phyloP scores from a whole-genome alignment of 1,284 basidiomycete genomes.

The Puccinia sorghi region DNA sequence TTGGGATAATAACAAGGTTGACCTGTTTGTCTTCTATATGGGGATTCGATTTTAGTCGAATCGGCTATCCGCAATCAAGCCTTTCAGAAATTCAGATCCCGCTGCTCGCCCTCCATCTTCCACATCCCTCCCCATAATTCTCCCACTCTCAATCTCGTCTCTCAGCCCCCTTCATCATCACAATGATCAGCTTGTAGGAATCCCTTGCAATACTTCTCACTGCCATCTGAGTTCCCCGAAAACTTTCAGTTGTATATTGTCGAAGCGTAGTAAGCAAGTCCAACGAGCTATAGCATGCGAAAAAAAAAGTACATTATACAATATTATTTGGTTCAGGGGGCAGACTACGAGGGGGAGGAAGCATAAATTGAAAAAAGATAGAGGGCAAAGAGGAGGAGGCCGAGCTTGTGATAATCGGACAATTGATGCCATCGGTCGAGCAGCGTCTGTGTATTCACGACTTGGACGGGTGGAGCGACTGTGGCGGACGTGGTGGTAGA shows the following conservation, averaged over 20 bases:
- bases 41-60: not conserved
- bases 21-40: not conserved
- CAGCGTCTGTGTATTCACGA: not conserved
- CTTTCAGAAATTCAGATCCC: constrained; percentile 30
- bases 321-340: no score
- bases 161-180: not conserved
- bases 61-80: constrained; percentile 35
- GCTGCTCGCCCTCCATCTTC: constrained; percentile 16
- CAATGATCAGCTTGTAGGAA: not conserved
- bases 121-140: constrained; percentile 7
- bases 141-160: not conserved
- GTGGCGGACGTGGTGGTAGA: not conserved
- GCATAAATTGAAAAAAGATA: constrained; percentile 18
- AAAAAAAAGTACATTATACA: no score
- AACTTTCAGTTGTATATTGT: no score
- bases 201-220: not conserved
- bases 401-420: constrained; percentile 36
- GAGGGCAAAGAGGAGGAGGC: constrained; percentile 19
- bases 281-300: no score
- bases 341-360: not conserved
- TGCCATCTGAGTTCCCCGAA: no score
- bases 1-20: no score
- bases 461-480: not conserved
- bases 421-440: constrained; percentile 8
- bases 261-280: no score